A percentile compares a stretch with the other conserved stretches of the same genome.
Evolutionary conservation across 441 rosid genomes (phyloP).

Genomic region (Raphanus hybrid): DNA sequence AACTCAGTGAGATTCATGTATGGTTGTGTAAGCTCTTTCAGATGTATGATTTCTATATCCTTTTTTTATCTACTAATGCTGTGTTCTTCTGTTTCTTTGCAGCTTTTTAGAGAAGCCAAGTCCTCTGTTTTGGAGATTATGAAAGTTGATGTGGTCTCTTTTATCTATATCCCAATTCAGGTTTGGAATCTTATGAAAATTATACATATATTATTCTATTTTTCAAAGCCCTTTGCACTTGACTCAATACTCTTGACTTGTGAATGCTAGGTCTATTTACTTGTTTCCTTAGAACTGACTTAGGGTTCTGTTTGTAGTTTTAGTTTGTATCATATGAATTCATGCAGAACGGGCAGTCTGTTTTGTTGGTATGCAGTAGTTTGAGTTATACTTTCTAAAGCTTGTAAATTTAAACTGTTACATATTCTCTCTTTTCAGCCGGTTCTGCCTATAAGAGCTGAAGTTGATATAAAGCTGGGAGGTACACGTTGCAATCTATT

Average conservation of each 20-base stretch:
- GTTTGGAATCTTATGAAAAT: conserved; percentile 49
- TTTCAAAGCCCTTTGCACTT: conserved; percentile 7
- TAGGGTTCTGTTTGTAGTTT: conserved; percentile 13
- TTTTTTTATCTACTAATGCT: too few relatives aligned
- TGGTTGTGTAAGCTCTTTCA: too few relatives aligned
- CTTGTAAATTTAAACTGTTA: conserved; percentile 7
- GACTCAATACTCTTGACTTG: conserved; percentile 1
- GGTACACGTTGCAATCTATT: too few relatives aligned
- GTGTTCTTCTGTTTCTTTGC: too few relatives aligned
- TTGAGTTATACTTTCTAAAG: not conserved
- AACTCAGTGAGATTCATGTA: too few relatives aligned
- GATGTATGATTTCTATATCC: too few relatives aligned
- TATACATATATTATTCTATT: not conserved
- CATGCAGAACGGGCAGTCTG: not conserved
- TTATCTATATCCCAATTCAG: conserved; percentile 73
- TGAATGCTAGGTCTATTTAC: conserved; percentile 14
- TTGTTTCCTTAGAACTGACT: conserved; percentile 8
- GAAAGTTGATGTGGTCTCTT: too few relatives aligned
- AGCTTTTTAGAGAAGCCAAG: too few relatives aligned
- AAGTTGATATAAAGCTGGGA: conserved; percentile 60
- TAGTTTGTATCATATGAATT: conserved; percentile 14
- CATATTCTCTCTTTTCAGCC: conserved; percentile 58
- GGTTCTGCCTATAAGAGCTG: conserved; percentile 77
- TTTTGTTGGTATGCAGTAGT: conserved; percentile 10
- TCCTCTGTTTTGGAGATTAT: too few relatives aligned